phyloP scores from a whole-genome alignment of 1,284 basidiomycete genomes.

The Apiotrichum gamsii region DNA sequence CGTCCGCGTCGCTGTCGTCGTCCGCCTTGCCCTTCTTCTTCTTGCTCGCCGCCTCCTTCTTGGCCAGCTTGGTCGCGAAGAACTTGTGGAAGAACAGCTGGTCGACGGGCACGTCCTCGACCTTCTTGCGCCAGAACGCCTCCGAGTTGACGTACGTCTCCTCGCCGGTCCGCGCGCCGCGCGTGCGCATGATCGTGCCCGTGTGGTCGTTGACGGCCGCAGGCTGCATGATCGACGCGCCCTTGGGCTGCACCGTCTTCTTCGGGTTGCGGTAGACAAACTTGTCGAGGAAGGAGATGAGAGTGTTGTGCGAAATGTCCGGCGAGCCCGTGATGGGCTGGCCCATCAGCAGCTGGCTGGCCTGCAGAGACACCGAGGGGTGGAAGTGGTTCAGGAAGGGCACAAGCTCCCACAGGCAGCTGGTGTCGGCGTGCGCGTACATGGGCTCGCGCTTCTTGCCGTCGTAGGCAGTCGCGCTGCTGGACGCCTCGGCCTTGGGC shows the following conservation, averaged over 20 bases:
- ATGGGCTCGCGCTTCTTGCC: constrained; percentile 85
- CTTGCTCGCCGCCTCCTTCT: constrained; percentile 49
- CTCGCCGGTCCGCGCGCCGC: constrained; percentile 54
- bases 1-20: constrained; percentile 24
- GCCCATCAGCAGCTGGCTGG: constrained; percentile 68
- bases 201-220: constrained; percentile 59
- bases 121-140: constrained; percentile 67
- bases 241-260: constrained; percentile 62
- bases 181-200: constrained; percentile 62
- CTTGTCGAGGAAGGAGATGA: constrained; percentile 83
- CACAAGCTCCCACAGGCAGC: constrained; percentile 83
- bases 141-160: constrained; percentile 53
- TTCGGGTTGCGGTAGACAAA: constrained; percentile 96
- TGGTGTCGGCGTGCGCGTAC: constrained; percentile 72
- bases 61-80: constrained; percentile 53
- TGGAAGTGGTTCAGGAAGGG: constrained; percentile 84
- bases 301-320: constrained; percentile 86
- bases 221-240: constrained; percentile 93
- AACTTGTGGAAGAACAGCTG: constrained; percentile 60
- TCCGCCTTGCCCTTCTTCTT: constrained; percentile 49
- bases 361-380: constrained; percentile 81
- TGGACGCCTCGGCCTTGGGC: constrained; percentile 11
- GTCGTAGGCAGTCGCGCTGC: constrained; percentile 56
- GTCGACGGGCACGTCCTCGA: constrained; percentile 76
- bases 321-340: constrained; percentile 66